Evolutionary conservation across 495 filamentous ascomycete genomes (phyloP), one percentile per base, ranked within the genome.

Genomic region (Podospora bellae-mahoneyi): DNA sequence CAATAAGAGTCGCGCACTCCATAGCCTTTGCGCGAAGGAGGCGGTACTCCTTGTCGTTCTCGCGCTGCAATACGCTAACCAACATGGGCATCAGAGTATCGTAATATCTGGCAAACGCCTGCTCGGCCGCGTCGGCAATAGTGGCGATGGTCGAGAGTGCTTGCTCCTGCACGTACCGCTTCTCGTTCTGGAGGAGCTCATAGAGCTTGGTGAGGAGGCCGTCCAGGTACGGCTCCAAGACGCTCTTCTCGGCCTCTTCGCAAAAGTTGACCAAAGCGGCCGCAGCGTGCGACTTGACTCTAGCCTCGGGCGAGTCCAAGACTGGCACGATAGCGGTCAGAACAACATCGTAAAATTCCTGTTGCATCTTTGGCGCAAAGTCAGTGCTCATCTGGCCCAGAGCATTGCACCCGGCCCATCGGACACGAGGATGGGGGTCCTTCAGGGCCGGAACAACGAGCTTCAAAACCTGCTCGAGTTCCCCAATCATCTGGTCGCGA

Each of bases 351-450:
- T 96, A 94, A 78, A 94, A 96, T 73, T 97, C 94, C 72, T 94
- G 90, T 77, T 99, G 96, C 96, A 99, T 98, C 15, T 91, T 97
- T 2, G 93, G 94, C 34, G 96, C 95, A 77, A 99, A 99, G 78
- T 99, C 96, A 10, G 96, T 99, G 79, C 96, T 98, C 96, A 99
- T 99, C 78, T 99, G 96, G 16, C 96, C 96, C 27, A 99, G 83
- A n/a, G 96, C 96, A 76, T 99, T 98, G 82, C 96, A 99, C 48
- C 94, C 96, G 34, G 96, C 96, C 88, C 96, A 99, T 65, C 95
- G 90, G 61, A 99, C 96, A 67, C 96, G 91, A 23, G 96, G 92
- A 76, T 98, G 96, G 55, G 90, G 84, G 71, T 98, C 94, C 68
- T 89, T 88, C n/a, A 99, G 85, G 61, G 94, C 91, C 16, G 96